These are phyloP conservation scores for Hypoxylon sp. DNA, from an alignment of 2,329 filamentous ascomycete genomes.

Conservation along the genomic window DNA sequence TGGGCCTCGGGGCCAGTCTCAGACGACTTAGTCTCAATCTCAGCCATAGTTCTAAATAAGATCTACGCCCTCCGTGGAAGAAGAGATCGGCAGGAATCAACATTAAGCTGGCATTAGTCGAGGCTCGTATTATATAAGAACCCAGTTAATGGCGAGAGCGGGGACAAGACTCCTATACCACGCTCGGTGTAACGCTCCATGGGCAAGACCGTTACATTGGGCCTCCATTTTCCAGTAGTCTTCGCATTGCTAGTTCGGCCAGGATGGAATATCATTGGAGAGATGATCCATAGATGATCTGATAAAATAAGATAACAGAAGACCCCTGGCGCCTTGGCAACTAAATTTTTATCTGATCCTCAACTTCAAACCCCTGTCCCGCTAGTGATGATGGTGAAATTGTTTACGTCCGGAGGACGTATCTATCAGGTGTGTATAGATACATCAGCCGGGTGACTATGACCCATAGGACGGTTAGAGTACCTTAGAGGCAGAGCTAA, in stretches of 20 bases:
- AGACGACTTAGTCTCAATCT: background rate
- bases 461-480: too few relatives aligned
- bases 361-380: background rate
- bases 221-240: background rate
- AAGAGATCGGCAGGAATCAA: constrained; percentile 2
- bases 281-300: constrained; percentile 18
- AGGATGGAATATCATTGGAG: constrained; percentile 4
- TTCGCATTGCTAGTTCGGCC: background rate
- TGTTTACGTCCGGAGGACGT: too few relatives aligned
- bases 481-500: too few relatives aligned
- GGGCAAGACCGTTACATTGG: constrained; percentile 12
- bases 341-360: constrained; percentile 22
- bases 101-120: constrained; percentile 2
- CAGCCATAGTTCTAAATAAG: background rate
- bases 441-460: too few relatives aligned
- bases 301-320: constrained; percentile 21
- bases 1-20: background rate
- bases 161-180: background rate
- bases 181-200: background rate
- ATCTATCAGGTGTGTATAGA: too few relatives aligned
- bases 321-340: constrained; percentile 11
- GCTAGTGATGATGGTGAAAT: too few relatives aligned
- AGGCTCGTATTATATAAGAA: background rate
- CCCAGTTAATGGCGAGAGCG: constrained; percentile 10
- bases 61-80: background rate